Conservation (phyloP, 352 stramenopile species). For the Phytophthora sojae region DNA sequence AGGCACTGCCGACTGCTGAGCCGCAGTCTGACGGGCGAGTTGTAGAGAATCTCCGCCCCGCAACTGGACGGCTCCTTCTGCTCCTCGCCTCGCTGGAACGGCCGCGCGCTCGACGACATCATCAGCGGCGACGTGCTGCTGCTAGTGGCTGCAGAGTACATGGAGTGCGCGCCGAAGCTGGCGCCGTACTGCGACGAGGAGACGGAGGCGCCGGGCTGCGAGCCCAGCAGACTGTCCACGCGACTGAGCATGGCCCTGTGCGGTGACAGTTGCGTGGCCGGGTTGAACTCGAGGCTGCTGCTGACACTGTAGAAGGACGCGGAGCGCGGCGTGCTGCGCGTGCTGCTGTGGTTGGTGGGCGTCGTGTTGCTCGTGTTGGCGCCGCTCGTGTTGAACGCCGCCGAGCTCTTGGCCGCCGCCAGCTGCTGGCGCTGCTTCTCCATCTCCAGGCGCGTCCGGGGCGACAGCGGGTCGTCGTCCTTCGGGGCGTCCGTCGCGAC, state of each 20-base stretch:
- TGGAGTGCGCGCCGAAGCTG: constrained; percentile 10
- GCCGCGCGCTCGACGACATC: constrained; percentile 18
- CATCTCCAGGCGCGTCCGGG: constrained; percentile 53
- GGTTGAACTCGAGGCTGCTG: constrained; percentile 20
- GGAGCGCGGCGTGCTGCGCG: constrained; percentile 33
- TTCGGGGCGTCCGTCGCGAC: constrained; percentile 13
- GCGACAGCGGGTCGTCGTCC: constrained; percentile 57
- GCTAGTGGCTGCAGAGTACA: constrained; percentile 11
- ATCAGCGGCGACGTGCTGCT: constrained; percentile 29
- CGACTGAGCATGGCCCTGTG: constrained; percentile 69
- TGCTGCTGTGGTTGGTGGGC: constrained; percentile 34
- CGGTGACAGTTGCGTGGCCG: constrained; percentile 54
- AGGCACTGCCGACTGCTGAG: constrained; percentile 79
- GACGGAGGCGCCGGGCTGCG: constrained; percentile 11
- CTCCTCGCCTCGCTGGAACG: constrained; percentile 44
- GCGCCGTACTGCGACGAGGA: constrained; percentile 30
- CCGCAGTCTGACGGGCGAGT: constrained; percentile 69
- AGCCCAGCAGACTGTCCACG: constrained; percentile 61
- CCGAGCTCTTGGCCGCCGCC: constrained; percentile 21
- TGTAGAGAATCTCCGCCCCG: constrained; percentile 77
- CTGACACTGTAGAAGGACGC: constrained; percentile 39
- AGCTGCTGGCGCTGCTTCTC: constrained; percentile 43
- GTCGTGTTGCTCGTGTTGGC: constrained; percentile 43
- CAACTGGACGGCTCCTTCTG: constrained; percentile 65
- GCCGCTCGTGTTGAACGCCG: constrained; percentile 24